Conservation (phyloP, 345 rosid species). For the Gossypium anomalum region DNA sequence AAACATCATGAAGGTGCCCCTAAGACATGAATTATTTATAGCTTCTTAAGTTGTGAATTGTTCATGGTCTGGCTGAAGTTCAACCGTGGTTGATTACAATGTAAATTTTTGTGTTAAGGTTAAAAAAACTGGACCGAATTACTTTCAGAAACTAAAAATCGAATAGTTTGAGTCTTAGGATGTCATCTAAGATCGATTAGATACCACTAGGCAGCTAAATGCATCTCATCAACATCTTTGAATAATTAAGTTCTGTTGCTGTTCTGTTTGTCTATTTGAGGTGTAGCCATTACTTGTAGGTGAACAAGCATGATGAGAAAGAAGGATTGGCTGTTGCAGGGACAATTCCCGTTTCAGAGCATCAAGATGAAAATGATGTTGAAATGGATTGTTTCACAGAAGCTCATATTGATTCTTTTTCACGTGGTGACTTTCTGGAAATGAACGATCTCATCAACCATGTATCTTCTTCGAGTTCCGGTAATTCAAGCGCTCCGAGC, state of each 20-base stretch:
- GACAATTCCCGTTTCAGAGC: conserved; percentile 15
- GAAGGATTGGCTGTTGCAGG: conserved; percentile 20
- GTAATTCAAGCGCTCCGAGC: conserved; percentile 45
- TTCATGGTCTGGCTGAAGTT: background rate
- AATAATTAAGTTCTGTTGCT: background rate
- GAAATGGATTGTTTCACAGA: conserved; percentile 18
- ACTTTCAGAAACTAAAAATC: background rate
- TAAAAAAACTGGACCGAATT: background rate
- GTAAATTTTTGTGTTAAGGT: background rate
- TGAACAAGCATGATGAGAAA: conserved; percentile 20
- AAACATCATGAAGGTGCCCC: background rate
- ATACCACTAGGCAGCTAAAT: background rate
- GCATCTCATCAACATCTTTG: background rate
- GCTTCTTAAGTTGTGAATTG: background rate
- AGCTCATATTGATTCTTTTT: conserved; percentile 1
- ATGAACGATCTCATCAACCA: conserved; percentile 39
- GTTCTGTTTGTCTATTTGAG: conserved; percentile 20
- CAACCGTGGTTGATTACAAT: background rate
- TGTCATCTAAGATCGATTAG: background rate
- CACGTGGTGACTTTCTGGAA: conserved; percentile 43
- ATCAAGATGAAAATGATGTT: conserved; percentile 17
- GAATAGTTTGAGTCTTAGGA: background rate
- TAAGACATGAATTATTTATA: background rate
- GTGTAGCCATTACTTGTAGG: conserved; percentile 25
- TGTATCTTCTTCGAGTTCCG: conserved; percentile 44